A percentile compares a stretch with the other conserved stretches of the same genome.
Evolutionary conservation across 306 rosid species (phyloP).

Genomic region (Quillaja saponaria): DNA sequence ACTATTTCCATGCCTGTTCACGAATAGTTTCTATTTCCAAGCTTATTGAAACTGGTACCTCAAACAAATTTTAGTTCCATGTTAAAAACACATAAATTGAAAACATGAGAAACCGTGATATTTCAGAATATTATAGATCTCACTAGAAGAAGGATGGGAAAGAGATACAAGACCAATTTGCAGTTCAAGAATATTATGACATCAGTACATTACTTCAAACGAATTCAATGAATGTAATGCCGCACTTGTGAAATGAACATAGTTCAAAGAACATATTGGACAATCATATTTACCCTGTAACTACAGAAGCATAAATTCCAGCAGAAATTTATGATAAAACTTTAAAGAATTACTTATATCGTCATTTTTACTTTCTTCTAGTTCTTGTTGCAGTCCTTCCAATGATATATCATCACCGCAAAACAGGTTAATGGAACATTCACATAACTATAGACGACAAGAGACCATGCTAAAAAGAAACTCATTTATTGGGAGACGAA

Average conservation of each 20-base stretch:
- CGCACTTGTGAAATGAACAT: background rate
- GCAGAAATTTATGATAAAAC: background rate
- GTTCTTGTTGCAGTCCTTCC: conserved; percentile 91
- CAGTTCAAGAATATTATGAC: background rate
- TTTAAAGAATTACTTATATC: conserved; percentile 54
- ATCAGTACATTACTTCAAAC: no score
- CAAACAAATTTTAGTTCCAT: no score
- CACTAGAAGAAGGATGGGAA: no score
- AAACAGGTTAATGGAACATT: conserved; percentile 5
- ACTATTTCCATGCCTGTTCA: no score
- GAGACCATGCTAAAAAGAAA: background rate
- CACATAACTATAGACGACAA: background rate
- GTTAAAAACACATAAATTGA: no score
- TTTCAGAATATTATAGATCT: no score
- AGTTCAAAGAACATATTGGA: background rate
- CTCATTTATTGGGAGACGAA: background rate
- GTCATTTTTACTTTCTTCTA: conserved; percentile 83
- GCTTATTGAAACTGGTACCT: no score
- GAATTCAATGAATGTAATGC: background rate
- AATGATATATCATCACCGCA: conserved; percentile 76
- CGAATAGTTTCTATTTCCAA: no score
- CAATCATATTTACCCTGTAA: background rate
- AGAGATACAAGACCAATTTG: no score
- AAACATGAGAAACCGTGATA: background rate
- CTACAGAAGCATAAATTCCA: conserved; percentile 11